Evolutionary conservation across 148 eudicot species (phyloP).

Genomic region (Camellia japonica): DNA sequence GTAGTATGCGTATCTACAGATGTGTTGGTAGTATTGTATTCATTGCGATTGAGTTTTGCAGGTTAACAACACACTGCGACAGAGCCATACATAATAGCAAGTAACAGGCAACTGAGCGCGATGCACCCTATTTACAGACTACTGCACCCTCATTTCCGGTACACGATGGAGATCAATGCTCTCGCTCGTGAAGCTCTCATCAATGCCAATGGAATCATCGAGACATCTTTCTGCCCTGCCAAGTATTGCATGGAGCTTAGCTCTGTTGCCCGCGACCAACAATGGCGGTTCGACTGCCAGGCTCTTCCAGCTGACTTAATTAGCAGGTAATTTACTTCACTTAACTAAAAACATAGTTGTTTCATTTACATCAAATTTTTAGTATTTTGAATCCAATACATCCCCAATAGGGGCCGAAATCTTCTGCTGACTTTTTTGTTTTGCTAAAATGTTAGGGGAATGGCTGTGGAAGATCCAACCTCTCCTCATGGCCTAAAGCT

Average conservation of each 20-base stretch:
- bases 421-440: not conserved
- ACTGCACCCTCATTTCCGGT: slow-evolving; percentile 71
- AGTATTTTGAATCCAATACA: no score
- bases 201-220: slow-evolving; percentile 65
- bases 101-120: slow-evolving; percentile 68
- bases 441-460: slow-evolving; percentile 35
- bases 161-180: slow-evolving; percentile 93
- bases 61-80: slow-evolving; percentile 75
- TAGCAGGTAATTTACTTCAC: slow-evolving; percentile 41
- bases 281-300: slow-evolving; percentile 72
- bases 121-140: slow-evolving; percentile 79
- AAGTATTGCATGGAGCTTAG: slow-evolving; percentile 68
- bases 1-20: no score
- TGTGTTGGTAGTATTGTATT: slow-evolving; percentile 14
- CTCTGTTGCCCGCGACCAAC: slow-evolving; percentile 56
- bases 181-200: slow-evolving; percentile 74
- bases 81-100: slow-evolving; percentile 79
- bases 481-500: slow-evolving; percentile 70
- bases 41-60: slow-evolving; percentile 17
- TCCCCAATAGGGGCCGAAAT: not conserved
- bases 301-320: slow-evolving; percentile 73
- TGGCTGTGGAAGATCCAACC: slow-evolving; percentile 65
- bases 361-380: no score
- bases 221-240: slow-evolving; percentile 46
- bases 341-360: no score